Evolutionary conservation across 2,329 filamentous ascomycete genomes (phyloP).

Genomic region (Calycina marina): DNA sequence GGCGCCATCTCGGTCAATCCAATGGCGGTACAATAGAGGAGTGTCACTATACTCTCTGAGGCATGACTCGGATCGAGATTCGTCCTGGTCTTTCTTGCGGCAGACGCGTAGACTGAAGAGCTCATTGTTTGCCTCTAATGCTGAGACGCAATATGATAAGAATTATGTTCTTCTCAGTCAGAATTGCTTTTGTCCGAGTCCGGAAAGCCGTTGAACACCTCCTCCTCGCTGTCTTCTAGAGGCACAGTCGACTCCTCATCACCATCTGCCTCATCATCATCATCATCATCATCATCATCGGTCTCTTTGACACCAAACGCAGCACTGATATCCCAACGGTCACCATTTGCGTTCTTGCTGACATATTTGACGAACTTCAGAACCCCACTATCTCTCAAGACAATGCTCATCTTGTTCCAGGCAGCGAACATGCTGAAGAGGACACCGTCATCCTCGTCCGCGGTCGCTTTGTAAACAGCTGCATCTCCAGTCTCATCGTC

Average conservation of each 20-base stretch:
- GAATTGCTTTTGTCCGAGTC: slow-evolving; percentile 21
- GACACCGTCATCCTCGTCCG: slow-evolving; percentile 57
- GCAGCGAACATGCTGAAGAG: slow-evolving; percentile 52
- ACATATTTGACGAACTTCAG: slow-evolving; percentile 96
- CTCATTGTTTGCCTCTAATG: too few species aligned
- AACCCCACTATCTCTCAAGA: slow-evolving; percentile 72
- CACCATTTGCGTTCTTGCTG: slow-evolving; percentile 64
- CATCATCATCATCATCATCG: slow-evolving; percentile 28
- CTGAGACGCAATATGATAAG: too few species aligned
- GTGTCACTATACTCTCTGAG: too few species aligned
- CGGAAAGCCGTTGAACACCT: slow-evolving; percentile 45
- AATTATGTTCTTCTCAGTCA: too few species aligned
- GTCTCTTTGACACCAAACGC: slow-evolving; percentile 56
- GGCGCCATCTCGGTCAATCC: too few species aligned
- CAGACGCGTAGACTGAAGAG: too few species aligned
- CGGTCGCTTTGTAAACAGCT: slow-evolving; percentile 68
- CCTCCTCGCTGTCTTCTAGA: slow-evolving; percentile 30
- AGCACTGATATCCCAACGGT: slow-evolving; percentile 82
- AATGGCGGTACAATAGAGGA: too few species aligned
- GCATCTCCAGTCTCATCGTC: slow-evolving; percentile 59
- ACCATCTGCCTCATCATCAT: slow-evolving; percentile 23
- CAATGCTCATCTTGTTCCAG: slow-evolving; percentile 89
- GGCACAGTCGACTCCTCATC: slow-evolving; percentile 20
- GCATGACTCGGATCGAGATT: too few species aligned
- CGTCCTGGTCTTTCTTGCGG: too few species aligned